Percentiles rank a stretch among this genome's conserved stretches.
phyloP scores from a whole-genome alignment of 257 asterid genomes.

The Nicotiana noctiflora region DNA sequence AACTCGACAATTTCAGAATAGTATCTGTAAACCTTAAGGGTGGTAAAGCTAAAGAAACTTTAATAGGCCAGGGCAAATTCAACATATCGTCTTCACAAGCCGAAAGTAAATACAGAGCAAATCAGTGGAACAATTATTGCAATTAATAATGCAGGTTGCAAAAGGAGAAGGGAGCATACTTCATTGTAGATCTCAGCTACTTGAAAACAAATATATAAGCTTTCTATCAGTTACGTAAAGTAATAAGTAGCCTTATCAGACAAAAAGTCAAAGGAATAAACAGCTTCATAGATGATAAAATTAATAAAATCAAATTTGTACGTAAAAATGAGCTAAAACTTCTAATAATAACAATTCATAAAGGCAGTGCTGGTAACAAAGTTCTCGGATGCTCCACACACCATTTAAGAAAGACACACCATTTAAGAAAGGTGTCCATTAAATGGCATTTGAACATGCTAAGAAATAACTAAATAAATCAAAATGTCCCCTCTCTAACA shows the following conservation, averaged over 20 bases:
- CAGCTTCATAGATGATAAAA: background rate
- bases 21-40: background rate
- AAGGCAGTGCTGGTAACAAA: background rate
- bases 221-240: background rate
- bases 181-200: background rate
- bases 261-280: background rate
- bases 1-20: background rate
- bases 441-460: background rate
- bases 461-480: background rate
- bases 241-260: background rate
- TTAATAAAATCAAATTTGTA: background rate
- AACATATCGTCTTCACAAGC: background rate
- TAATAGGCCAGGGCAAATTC: background rate
- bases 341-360: background rate
- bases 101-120: background rate
- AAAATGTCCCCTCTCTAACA: background rate
- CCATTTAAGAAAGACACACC: background rate
- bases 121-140: background rate
- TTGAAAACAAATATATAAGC: background rate
- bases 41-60: background rate
- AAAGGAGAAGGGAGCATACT: background rate
- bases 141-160: background rate
- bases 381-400: background rate
- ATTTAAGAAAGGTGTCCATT: background rate
- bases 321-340: background rate